Conservation (phyloP, 176 grass and related monocot species). For the Rhynchospora tenuis region DNA sequence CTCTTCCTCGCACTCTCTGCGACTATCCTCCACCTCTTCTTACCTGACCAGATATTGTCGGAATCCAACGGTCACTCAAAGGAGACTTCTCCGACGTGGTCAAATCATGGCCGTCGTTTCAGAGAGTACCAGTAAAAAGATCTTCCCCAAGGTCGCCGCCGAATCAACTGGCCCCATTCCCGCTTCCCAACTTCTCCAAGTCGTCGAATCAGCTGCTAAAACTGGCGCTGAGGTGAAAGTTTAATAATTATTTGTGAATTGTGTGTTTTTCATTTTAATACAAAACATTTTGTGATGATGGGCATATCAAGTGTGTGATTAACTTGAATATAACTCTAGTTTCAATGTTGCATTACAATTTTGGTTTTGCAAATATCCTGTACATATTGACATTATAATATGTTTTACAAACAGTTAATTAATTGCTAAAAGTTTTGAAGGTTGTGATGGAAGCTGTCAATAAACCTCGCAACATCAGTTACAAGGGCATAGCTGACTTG, state of each 20-base stretch:
- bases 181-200: constrained; percentile 52
- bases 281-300: background rate
- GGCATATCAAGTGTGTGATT: background rate
- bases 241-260: background rate
- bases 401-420: background rate
- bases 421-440: constrained; percentile 21
- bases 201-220: constrained; percentile 71
- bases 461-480: constrained; percentile 82
- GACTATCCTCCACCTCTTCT: constrained; percentile 1
- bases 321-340: background rate
- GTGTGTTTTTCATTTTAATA: background rate
- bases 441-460: constrained; percentile 95
- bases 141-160: constrained; percentile 61
- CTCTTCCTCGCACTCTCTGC: constrained; percentile 31
- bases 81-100: constrained; percentile 13
- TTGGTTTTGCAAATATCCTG: background rate
- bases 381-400: background rate
- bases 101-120: constrained; percentile 38
- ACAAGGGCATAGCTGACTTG: constrained; percentile 88
- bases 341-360: background rate
- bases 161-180: constrained; percentile 77
- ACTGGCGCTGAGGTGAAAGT: constrained; percentile 63
- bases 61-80: background rate
- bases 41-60: constrained; percentile 14
- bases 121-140: constrained; percentile 23